phyloP scores from a whole-genome alignment of 2,329 filamentous ascomycete genomes.

The Colletotrichum sidae region DNA sequence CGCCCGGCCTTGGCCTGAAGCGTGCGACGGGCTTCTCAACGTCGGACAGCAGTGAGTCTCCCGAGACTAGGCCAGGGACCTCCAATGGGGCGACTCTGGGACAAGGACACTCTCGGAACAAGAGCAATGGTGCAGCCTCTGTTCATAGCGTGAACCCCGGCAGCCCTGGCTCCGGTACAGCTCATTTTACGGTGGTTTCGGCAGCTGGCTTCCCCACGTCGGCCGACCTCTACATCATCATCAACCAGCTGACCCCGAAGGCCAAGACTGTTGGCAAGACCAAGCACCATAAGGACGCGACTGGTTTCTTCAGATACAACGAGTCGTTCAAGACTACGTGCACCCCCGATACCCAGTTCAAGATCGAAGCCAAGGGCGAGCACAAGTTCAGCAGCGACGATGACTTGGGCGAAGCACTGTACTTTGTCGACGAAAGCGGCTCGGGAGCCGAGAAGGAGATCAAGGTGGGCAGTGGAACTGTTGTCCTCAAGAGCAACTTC shows the following conservation, averaged over 20 bases:
- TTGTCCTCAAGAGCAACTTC: constrained; percentile 82
- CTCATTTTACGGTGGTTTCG: constrained; percentile 82
- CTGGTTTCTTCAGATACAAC: constrained; percentile 75
- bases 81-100: constrained; percentile 45
- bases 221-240: constrained; percentile 81
- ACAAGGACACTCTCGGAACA: constrained; percentile 59
- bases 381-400: constrained; percentile 87
- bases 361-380: constrained; percentile 86
- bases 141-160: constrained; percentile 71
- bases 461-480: constrained; percentile 76
- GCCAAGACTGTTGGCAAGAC: constrained; percentile 90
- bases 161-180: constrained; percentile 76
- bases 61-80: constrained; percentile 46
- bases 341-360: constrained; percentile 86
- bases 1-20: constrained; percentile 50
- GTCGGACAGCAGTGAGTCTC: constrained; percentile 38
- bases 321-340: constrained; percentile 84
- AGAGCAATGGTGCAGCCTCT: constrained; percentile 74
- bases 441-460: constrained; percentile 78
- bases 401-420: constrained; percentile 84
- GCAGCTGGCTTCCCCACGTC: constrained; percentile 81
- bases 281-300: constrained; percentile 83
- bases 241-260: constrained; percentile 76
- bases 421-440: constrained; percentile 88
- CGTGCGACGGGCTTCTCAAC: constrained; percentile 52